These are phyloP conservation scores for Aspergillus leporis DNA, from an alignment of 495 filamentous ascomycete species.

Conservation along the genomic window DNA sequence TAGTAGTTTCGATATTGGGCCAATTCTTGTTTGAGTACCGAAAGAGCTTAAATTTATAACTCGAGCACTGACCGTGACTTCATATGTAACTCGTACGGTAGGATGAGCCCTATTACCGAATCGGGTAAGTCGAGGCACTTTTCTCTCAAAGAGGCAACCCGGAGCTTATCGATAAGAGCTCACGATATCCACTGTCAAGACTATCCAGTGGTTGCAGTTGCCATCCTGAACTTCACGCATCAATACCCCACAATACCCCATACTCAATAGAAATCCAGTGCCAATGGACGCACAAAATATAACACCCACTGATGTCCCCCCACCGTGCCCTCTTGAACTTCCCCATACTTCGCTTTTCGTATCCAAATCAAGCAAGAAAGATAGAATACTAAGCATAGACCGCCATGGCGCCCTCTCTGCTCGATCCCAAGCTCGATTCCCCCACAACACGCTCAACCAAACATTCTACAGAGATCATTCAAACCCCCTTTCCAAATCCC, in stretches of 20 bases:
- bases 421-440: background rate
- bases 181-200: background rate
- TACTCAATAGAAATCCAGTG: background rate
- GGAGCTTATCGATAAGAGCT: background rate
- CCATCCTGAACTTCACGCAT: background rate
- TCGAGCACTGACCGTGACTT: background rate
- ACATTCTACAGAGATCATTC: conserved; percentile 4
- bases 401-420: conserved; percentile 15
- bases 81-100: background rate
- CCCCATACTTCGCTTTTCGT: background rate
- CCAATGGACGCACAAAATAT: background rate
- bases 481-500: conserved; percentile 46
- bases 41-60: conserved; percentile 6
- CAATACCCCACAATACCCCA: conserved; percentile 4
- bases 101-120: conserved; percentile 12
- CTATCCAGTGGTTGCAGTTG: conserved; percentile 10
- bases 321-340: background rate
- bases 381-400: background rate
- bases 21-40: background rate
- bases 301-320: background rate
- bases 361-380: background rate
- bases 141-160: conserved; percentile 11
- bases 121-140: conserved; percentile 21
- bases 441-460: conserved; percentile 13
- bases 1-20: background rate